phyloP scores from a whole-genome alignment of 2,329 filamentous ascomycete species.

The Furcasterigmium sp. region DNA sequence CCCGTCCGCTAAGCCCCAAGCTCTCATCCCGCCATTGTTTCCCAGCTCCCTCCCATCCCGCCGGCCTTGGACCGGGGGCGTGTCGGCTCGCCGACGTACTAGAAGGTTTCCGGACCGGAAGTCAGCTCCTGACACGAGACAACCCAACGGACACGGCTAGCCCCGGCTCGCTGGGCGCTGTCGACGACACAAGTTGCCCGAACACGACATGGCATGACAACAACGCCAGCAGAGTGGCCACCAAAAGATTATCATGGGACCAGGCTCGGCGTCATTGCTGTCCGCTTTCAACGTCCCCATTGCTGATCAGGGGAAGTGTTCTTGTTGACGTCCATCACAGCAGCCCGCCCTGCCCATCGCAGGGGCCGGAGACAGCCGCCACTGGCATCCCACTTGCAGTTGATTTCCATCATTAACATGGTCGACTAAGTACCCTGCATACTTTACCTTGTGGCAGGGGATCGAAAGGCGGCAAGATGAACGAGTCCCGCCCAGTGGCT shows the following conservation, averaged over 20 bases:
- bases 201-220: background rate
- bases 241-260: too few relatives aligned
- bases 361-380: conserved; percentile 5
- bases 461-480: conserved; percentile 11
- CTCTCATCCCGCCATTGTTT: background rate
- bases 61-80: too few relatives aligned
- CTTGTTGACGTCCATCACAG: too few relatives aligned
- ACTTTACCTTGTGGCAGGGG: conserved; percentile 3
- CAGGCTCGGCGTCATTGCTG: background rate
- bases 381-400: too few relatives aligned
- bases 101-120: conserved; percentile 1
- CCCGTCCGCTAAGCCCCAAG: too few relatives aligned
- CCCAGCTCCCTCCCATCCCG: background rate
- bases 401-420: too few relatives aligned
- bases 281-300: background rate
- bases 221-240: too few relatives aligned
- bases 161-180: too few relatives aligned
- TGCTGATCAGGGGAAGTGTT: too few relatives aligned
- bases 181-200: background rate
- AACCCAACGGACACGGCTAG: background rate
- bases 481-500: conserved; percentile 9
- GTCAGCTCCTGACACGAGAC: too few relatives aligned
- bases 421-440: too few relatives aligned
- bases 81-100: background rate
- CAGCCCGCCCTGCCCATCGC: too few relatives aligned